Conservation (phyloP, 1,139 yeast genomes). For the Geotrichum carabidarum region DNA sequence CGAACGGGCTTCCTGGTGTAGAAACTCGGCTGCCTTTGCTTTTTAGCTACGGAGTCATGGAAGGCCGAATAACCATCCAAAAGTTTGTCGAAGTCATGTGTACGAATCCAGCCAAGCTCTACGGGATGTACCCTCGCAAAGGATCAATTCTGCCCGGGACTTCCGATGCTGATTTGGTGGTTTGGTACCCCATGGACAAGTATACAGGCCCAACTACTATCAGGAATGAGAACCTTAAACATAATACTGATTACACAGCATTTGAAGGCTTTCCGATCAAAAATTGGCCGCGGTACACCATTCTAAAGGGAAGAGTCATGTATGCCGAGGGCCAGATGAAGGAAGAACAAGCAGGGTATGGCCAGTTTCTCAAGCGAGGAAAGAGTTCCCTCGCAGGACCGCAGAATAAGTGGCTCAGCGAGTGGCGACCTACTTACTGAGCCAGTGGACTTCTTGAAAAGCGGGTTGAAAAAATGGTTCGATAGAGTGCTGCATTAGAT, state of each 20-base stretch:
- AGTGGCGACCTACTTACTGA: constrained; percentile 15
- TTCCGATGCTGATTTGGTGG: constrained; percentile 43
- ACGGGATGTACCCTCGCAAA: constrained; percentile 32
- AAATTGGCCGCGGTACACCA: constrained; percentile 47
- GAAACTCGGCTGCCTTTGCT: constrained; percentile 45
- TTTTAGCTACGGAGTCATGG: constrained; percentile 43
- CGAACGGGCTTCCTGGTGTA: constrained; percentile 46
- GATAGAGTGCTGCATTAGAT: too few relatives aligned
- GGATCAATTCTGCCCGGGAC: constrained; percentile 43
- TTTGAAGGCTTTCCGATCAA: constrained; percentile 43
- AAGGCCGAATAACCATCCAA: constrained; percentile 41
- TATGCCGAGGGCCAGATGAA: constrained; percentile 29
- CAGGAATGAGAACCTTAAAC: constrained; percentile 40
- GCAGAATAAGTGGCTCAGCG: constrained; percentile 14
- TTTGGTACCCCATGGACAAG: constrained; percentile 43
- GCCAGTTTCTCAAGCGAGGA: constrained; percentile 12
- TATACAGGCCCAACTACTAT: constrained; percentile 33
- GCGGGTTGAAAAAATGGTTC: too few relatives aligned
- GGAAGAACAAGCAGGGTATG: constrained; percentile 31
- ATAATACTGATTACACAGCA: constrained; percentile 46
- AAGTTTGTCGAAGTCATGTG: constrained; percentile 44
- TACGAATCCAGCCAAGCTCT: constrained; percentile 45
- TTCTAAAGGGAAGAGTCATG: constrained; percentile 40
- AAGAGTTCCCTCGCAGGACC: constrained; percentile 11
- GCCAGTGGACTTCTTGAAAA: too few relatives aligned